phyloP scores from a whole-genome alignment of 2,329 filamentous ascomycete genomes.

The Onygena corvina region DNA sequence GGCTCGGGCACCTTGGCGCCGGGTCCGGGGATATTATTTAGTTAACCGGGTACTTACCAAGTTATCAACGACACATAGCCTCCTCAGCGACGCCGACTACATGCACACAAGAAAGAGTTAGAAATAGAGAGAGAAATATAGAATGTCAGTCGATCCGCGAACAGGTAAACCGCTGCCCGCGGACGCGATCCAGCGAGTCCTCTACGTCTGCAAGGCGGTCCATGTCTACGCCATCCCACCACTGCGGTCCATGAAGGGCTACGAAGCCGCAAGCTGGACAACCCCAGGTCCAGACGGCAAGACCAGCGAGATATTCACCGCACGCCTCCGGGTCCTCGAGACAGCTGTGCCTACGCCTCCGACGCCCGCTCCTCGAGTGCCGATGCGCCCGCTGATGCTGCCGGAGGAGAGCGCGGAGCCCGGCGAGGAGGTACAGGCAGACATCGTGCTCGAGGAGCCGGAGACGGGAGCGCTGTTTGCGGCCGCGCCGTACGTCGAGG shows the following conservation, averaged over 20 bases:
- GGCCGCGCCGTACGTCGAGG: conserved; percentile 61
- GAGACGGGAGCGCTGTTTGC: conserved; percentile 65
- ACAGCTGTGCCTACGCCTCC: conserved; percentile 44
- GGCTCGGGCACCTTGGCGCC: no score
- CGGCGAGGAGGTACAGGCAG: conserved; percentile 52
- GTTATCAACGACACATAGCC: no score
- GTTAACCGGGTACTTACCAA: no score
- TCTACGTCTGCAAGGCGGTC: conserved; percentile 61
- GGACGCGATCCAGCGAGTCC: conserved; percentile 72
- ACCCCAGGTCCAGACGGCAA: conserved; percentile 43
- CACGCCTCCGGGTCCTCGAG: conserved; percentile 65
- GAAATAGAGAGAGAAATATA: background rate
- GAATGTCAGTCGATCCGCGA: conserved; percentile 47
- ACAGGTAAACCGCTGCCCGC: conserved; percentile 56
- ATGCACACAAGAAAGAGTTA: background rate
- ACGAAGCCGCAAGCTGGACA: conserved; percentile 69
- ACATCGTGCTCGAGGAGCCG: conserved; percentile 68
- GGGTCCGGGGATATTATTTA: no score
- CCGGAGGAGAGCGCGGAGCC: conserved; percentile 22
- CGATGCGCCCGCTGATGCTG: conserved; percentile 12
- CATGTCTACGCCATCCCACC: conserved; percentile 85
- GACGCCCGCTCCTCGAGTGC: conserved; percentile 6
- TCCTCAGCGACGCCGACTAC: background rate
- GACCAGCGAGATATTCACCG: conserved; percentile 70
- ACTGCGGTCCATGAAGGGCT: conserved; percentile 62